phyloP scores from a whole-genome alignment of 2,329 filamentous ascomycete genomes.

The Penicillium sp. region DNA sequence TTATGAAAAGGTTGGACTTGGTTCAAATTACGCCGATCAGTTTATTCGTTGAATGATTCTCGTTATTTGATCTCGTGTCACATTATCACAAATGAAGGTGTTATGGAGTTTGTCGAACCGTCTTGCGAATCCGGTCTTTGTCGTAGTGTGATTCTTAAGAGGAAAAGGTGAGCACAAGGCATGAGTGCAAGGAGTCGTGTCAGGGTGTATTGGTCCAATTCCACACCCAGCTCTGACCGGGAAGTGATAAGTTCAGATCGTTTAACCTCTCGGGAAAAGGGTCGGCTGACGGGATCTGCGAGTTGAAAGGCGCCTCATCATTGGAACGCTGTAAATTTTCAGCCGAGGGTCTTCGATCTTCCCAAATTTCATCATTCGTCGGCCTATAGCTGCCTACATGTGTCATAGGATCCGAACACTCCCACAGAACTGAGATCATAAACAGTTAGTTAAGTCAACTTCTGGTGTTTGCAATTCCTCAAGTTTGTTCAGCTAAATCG shows the following conservation, averaged over 20 bases:
- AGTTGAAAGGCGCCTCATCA: not conserved
- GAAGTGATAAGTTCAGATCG: not conserved
- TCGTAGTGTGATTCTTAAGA: not conserved
- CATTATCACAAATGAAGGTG: not conserved
- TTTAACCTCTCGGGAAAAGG: not conserved
- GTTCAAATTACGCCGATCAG: slow-evolving; percentile 1
- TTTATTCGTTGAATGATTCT: slow-evolving; percentile 1
- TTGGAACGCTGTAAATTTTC: not conserved
- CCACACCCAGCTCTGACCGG: not conserved
- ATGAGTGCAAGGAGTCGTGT: not conserved
- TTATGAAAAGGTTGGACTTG: slow-evolving; percentile 5
- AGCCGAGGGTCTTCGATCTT: not conserved
- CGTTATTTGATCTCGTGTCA: not conserved
- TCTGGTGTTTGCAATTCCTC: not conserved
- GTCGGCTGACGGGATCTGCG: not conserved
- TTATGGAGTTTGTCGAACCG: not conserved
- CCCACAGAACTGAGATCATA: not conserved
- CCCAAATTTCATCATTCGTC: not conserved
- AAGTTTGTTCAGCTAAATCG: too few relatives aligned
- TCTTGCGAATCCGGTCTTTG: not conserved
- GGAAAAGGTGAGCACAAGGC: not conserved
- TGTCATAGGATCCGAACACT: not conserved
- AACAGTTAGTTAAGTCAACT: not conserved
- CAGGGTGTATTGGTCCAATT: not conserved
- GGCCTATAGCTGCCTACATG: not conserved